These are phyloP conservation scores for Phytophthora sojae DNA, from an alignment of 352 stramenopile species.

Conservation along the genomic window DNA sequence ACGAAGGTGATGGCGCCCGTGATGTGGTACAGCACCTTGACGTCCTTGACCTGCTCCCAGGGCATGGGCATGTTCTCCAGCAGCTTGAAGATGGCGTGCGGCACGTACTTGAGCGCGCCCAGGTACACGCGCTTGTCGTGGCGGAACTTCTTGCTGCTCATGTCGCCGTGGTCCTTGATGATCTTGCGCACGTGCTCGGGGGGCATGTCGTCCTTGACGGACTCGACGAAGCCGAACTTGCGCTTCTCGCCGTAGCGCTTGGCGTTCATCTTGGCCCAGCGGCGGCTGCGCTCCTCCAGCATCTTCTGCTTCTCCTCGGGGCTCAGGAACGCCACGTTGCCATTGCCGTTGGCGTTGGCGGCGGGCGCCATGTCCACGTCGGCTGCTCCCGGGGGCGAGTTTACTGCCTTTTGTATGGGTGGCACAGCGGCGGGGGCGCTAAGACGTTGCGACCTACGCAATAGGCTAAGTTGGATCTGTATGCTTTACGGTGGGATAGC, in stretches of 20 bases:
- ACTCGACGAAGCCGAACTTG: conserved; percentile 95
- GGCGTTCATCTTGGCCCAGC: conserved; percentile 91
- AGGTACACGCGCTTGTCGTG: conserved; percentile 99
- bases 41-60: conserved; percentile 99
- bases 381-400: conserved; percentile 27
- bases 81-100: conserved; percentile 99
- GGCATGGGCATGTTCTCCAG: conserved; percentile 99
- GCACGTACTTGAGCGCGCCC: conserved; percentile 99
- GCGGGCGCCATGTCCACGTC: conserved; percentile 2
- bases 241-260: conserved; percentile 96
- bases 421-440: not conserved
- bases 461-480: conserved; percentile 18
- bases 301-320: conserved; percentile 68
- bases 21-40: conserved; percentile 99
- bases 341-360: not conserved
- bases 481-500: conserved; percentile 3
- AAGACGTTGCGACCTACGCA: not conserved
- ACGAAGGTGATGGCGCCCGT: conserved; percentile 99
- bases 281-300: conserved; percentile 83
- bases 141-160: conserved; percentile 99
- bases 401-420: conserved; percentile 31
- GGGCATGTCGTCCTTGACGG: conserved; percentile 92
- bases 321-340: conserved; percentile 22
- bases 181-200: conserved; percentile 99
- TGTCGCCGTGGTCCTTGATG: conserved; percentile 99